Conservation (phyloP, 805 yeast species). For the Candida khao-thaluensis region DNA sequence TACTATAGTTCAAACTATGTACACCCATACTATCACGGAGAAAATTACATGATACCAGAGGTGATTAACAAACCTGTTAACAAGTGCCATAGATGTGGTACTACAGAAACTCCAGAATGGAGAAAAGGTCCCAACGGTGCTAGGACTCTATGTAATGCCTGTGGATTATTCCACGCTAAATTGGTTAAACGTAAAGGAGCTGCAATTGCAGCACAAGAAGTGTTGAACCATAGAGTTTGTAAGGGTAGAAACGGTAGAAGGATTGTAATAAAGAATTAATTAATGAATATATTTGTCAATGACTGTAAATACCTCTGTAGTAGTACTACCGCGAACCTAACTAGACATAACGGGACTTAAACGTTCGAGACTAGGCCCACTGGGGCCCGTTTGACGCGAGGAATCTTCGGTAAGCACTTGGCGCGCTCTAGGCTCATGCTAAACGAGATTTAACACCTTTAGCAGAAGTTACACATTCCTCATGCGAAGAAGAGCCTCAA, state of each 20-base stretch:
- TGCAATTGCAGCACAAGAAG: slow-evolving; percentile 48
- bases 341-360: too few relatives aligned
- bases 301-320: not conserved
- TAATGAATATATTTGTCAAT: slow-evolving; percentile 11
- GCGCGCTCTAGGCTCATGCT: too few relatives aligned
- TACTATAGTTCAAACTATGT: slow-evolving; percentile 3
- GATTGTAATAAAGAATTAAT: slow-evolving; percentile 29
- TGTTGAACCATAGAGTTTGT: slow-evolving; percentile 41
- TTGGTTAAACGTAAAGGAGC: slow-evolving; percentile 57
- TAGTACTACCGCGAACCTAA: too few relatives aligned
- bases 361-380: too few relatives aligned
- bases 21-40: slow-evolving; percentile 10
- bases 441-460: too few relatives aligned
- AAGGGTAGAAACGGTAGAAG: slow-evolving; percentile 46
- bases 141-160: slow-evolving; percentile 45
- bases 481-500: too few relatives aligned
- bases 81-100: slow-evolving; percentile 45
- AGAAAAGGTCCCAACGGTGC: slow-evolving; percentile 45
- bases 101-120: slow-evolving; percentile 48
- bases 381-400: too few relatives aligned
- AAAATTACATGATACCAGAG: slow-evolving; percentile 26
- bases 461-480: too few relatives aligned
- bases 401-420: too few relatives aligned
- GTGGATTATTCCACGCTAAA: slow-evolving; percentile 45
- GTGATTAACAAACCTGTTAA: slow-evolving; percentile 33